Conservation (phyloP, 441 rosid genomes). For the Melastoma candidum region DNA sequence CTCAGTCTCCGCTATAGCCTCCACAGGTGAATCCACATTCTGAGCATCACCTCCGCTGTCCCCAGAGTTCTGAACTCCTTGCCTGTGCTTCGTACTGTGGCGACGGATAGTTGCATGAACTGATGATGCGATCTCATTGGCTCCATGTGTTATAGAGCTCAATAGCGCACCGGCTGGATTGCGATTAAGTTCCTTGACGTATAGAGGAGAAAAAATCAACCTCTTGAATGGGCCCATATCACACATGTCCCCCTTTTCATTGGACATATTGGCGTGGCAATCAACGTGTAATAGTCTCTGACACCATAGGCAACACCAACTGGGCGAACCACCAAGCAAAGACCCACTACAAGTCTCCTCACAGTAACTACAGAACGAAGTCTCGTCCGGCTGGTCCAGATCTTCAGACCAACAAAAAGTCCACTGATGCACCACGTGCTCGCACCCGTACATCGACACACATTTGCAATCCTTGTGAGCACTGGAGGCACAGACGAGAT, state of each 20-base stretch:
- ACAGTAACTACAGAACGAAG: slow-evolving; percentile 74
- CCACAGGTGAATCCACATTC: slow-evolving; percentile 39
- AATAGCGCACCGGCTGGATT: slow-evolving; percentile 61
- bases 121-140: slow-evolving; percentile 86
- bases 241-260: slow-evolving; percentile 74
- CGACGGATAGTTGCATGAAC: slow-evolving; percentile 90
- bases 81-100: slow-evolving; percentile 75
- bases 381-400: slow-evolving; percentile 72
- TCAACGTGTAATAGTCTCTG: slow-evolving; percentile 96
- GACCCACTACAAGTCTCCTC: slow-evolving; percentile 89
- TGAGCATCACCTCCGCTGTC: slow-evolving; percentile 43
- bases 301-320: slow-evolving; percentile 99
- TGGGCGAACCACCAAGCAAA: slow-evolving; percentile 91
- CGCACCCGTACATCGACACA: slow-evolving; percentile 70
- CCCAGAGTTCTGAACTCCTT: slow-evolving; percentile 43
- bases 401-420: slow-evolving; percentile 84
- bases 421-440: slow-evolving; percentile 87
- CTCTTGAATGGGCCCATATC: slow-evolving; percentile 82
- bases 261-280: slow-evolving; percentile 46
- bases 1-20: slow-evolving; percentile 45
- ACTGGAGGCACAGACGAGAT: slow-evolving; percentile 52
- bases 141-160: slow-evolving; percentile 93
- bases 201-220: slow-evolving; percentile 75
- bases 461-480: slow-evolving; percentile 88
- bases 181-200: slow-evolving; percentile 58